phyloP scores from a whole-genome alignment of 306 rosid genomes.

The Cyamopsis tetragonoloba region DNA sequence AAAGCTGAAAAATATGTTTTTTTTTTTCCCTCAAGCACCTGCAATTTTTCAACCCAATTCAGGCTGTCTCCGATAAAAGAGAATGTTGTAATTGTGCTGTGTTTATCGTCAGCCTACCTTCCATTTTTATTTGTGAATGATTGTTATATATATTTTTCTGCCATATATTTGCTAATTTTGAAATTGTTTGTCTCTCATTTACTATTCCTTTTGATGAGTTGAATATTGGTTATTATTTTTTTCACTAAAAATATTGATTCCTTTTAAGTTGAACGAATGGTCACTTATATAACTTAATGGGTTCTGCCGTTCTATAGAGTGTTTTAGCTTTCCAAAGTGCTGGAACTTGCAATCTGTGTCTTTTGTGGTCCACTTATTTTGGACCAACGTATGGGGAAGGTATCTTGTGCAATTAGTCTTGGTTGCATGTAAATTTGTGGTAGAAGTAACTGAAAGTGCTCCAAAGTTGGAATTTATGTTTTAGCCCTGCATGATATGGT shows the following conservation, averaged over 20 bases:
- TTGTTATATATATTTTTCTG: not conserved
- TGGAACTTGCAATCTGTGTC: conserved; percentile 6
- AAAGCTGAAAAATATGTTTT: not conserved
- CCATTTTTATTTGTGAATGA: not conserved
- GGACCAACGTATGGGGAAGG: conserved; percentile 24
- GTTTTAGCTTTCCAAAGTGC: conserved; percentile 8
- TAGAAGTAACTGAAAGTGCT: conserved; percentile 11
- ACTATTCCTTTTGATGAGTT: not conserved
- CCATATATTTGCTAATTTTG: not conserved
- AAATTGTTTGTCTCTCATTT: not conserved
- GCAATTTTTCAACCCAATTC: not conserved
- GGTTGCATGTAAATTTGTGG: conserved; percentile 16
- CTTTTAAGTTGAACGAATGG: not conserved
- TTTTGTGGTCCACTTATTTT: conserved; percentile 28
- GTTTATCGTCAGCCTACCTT: not conserved
- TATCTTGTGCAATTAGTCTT: conserved; percentile 23
- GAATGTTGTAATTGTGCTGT: not conserved
- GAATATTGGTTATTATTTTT: not conserved
- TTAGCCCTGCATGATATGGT: not conserved
- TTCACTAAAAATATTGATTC: not conserved
- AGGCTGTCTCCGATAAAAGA: not conserved
- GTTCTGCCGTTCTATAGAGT: not conserved
- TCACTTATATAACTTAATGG: not conserved
- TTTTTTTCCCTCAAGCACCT: not conserved
- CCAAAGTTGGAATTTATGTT: not conserved